phyloP scores from a whole-genome alignment of 768 basidiomycete genomes.

The Xerocomellus chrysenteron region DNA sequence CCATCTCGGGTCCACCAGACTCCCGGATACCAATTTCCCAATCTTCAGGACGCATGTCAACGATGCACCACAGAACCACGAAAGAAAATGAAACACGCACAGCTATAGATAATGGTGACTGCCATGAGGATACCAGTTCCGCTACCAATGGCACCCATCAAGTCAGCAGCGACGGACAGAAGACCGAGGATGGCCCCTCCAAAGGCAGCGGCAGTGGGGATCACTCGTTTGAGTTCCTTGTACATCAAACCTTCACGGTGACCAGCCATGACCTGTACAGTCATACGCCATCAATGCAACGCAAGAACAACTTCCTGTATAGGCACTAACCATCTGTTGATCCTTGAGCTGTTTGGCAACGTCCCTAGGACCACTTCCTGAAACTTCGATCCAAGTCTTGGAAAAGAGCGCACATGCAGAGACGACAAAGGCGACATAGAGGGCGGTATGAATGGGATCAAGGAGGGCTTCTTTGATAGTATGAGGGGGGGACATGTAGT shows the following conservation, averaged over 20 bases:
- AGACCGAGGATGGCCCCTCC: slow-evolving; percentile 96
- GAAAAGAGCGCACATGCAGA: slow-evolving; percentile 95
- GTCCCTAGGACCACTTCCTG: slow-evolving; percentile 92
- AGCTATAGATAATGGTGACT: slow-evolving; percentile 96
- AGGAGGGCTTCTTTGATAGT: slow-evolving; percentile 83
- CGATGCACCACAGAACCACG: not conserved
- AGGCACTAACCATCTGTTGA: slow-evolving; percentile 79
- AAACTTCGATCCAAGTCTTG: slow-evolving; percentile 99
- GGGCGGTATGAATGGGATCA: slow-evolving; percentile 90
- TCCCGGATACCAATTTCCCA: slow-evolving; percentile 91
- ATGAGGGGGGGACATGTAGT: slow-evolving; percentile 99
- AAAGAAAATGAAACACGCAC: slow-evolving; percentile 4
- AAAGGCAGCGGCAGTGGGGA: slow-evolving; percentile 96
- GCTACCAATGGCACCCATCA: slow-evolving; percentile 95
- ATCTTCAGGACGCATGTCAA: slow-evolving; percentile 44
- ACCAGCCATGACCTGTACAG: slow-evolving; percentile 67
- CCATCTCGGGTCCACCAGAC: slow-evolving; percentile 80
- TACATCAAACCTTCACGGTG: slow-evolving; percentile 99
- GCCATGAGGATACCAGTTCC: slow-evolving; percentile 98
- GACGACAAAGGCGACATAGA: slow-evolving; percentile 92
- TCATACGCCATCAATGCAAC: not conserved
- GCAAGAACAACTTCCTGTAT: not conserved
- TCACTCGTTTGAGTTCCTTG: slow-evolving; percentile 97
- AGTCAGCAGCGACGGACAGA: slow-evolving; percentile 85
- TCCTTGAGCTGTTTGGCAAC: slow-evolving; percentile 99